Conservation (phyloP, 208 protist species). For the Leishmania braziliensis region DNA sequence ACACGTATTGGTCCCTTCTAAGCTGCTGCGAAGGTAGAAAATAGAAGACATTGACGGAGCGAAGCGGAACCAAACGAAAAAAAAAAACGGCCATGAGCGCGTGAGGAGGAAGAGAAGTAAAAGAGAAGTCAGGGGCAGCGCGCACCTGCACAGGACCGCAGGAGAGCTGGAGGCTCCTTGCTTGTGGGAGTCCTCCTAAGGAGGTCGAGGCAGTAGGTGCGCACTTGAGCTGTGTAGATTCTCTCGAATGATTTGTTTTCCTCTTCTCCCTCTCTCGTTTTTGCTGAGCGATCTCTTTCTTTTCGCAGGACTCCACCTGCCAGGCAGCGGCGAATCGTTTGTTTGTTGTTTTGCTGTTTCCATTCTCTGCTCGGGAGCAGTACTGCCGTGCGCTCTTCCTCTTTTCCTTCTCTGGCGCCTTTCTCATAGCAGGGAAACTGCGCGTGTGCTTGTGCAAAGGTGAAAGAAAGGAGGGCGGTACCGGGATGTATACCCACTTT, state of each 20-base stretch:
- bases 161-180: neutral
- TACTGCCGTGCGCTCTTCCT: neutral
- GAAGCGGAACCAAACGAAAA: neutral
- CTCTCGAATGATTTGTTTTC: neutral
- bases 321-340: neutral
- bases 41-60: neutral
- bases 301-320: neutral
- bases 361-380: neutral
- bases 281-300: neutral
- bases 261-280: neutral
- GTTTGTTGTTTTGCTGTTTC: neutral
- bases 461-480: neutral
- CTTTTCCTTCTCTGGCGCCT: neutral
- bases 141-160: neutral
- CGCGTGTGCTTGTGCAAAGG: neutral
- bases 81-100: neutral
- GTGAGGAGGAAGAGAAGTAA: neutral
- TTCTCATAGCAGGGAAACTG: neutral
- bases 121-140: neutral
- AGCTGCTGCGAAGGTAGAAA: neutral
- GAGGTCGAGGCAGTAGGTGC: neutral
- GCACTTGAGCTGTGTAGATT: neutral
- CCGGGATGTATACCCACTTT: neutral
- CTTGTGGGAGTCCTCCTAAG: neutral
- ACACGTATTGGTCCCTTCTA: slow-evolving; percentile 82